A percentile compares a stretch with the other conserved stretches of the same genome.
phyloP scores from a whole-genome alignment of 495 filamentous ascomycete genomes.

The Talaromyces stipitatus region DNA sequence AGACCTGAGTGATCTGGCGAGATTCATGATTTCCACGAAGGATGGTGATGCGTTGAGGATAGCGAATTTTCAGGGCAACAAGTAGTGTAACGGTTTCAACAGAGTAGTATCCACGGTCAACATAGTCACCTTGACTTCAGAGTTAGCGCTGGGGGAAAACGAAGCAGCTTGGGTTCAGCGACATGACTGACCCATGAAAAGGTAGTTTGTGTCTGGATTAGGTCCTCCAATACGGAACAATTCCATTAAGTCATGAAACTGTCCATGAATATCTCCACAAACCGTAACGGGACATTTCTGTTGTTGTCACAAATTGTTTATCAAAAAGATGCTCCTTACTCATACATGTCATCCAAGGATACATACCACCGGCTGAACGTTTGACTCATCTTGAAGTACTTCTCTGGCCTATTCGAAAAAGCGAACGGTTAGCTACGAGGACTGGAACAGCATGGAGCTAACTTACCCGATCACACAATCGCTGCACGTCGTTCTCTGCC shows the following conservation, averaged over 20 bases:
- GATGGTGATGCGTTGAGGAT: conserved; percentile 93
- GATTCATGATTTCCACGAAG: conserved; percentile 96
- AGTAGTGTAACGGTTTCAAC: conserved; percentile 93
- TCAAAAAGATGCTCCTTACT: not conserved
- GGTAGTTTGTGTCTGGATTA: conserved; percentile 89
- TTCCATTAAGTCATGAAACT: conserved; percentile 93
- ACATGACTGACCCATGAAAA: conserved; percentile 73
- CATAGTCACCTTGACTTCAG: conserved; percentile 73
- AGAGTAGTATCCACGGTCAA: conserved; percentile 95
- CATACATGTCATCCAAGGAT: conserved; percentile 7
- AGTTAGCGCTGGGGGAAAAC: not conserved
- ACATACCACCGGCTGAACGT: conserved; percentile 97
- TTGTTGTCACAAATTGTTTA: conserved; percentile 10
- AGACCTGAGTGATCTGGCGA: conserved; percentile 94
- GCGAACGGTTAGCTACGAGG: not conserved
- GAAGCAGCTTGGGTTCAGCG: not conserved
- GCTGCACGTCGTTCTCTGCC: conserved; percentile 87
- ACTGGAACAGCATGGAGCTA: not conserved
- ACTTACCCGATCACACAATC: conserved; percentile 93
- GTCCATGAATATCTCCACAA: conserved; percentile 88
- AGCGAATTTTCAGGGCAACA: conserved; percentile 91
- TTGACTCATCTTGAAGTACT: conserved; percentile 93
- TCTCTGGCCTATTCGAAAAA: conserved; percentile 66
- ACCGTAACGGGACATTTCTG: conserved; percentile 94
- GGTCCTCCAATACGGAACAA: conserved; percentile 88